Conservation (phyloP, 2,329 filamentous ascomycete genomes). For the Cercospora canescens region DNA sequence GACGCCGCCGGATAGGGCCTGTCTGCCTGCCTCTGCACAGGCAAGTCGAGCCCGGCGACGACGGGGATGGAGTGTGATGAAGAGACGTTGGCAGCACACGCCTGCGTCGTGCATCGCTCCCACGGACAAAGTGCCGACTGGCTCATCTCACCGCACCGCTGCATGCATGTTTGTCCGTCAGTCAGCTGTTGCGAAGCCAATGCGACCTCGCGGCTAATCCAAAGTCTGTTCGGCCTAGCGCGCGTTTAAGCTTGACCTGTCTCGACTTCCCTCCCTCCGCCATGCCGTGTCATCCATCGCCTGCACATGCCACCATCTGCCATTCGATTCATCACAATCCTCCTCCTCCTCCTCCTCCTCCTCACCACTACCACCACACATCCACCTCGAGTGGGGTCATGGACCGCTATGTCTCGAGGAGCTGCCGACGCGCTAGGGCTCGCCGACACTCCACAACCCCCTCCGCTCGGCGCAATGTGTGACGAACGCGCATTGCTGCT, state of each 20-base stretch:
- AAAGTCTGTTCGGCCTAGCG: neutral
- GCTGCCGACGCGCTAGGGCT: conserved; percentile 19
- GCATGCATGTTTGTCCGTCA: too few species aligned
- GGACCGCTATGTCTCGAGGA: conserved; percentile 1
- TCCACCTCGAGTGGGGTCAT: neutral
- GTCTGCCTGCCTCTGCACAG: neutral
- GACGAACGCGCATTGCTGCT: conserved; percentile 13
- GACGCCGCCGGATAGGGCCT: conserved; percentile 5
- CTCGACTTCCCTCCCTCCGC: conserved; percentile 5
- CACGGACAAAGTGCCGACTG: conserved; percentile 14
- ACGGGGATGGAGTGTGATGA: conserved; percentile 2
- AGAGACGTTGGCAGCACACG: conserved; percentile 4
- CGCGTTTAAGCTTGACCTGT: neutral
- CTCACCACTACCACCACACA: neutral
- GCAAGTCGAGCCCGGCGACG: neutral
- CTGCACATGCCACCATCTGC: conserved; percentile 21
- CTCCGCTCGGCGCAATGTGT: conserved; percentile 7
- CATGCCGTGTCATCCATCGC: conserved; percentile 12
- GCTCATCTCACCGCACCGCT: neutral
- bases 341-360: conserved; percentile 4
- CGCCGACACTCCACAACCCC: conserved; percentile 18
- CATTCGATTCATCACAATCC: conserved; percentile 24
- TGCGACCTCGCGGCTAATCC: conserved; percentile 6
- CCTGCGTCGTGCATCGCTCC: conserved; percentile 8
- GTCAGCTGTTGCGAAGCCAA: conserved; percentile 12